phyloP scores from a whole-genome alignment of 148 eudicot species.

The Limonium bicolor region DNA sequence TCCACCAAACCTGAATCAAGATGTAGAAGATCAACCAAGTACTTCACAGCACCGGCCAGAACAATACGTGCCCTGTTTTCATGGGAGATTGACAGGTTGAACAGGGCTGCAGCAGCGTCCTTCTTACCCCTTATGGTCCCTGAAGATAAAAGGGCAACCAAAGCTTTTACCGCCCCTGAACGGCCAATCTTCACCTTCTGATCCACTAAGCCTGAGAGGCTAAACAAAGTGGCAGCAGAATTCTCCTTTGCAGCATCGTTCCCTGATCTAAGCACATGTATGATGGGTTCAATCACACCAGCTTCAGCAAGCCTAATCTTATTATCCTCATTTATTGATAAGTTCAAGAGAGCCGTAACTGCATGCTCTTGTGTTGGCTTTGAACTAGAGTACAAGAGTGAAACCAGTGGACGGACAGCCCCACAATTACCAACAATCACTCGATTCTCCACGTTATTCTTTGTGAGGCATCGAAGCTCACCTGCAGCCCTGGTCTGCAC shows the following conservation, averaged over 20 bases:
- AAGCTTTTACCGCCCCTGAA: slow-evolving; percentile 55
- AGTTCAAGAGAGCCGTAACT: slow-evolving; percentile 74
- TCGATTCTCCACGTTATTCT: slow-evolving; percentile 67
- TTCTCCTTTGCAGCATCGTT: slow-evolving; percentile 66
- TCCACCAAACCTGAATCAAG: slow-evolving; percentile 68
- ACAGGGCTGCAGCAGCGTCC: slow-evolving; percentile 85
- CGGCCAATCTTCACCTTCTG: slow-evolving; percentile 77
- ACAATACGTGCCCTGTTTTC: slow-evolving; percentile 86
- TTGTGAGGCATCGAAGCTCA: slow-evolving; percentile 64
- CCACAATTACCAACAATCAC: slow-evolving; percentile 43
- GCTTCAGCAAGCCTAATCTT: slow-evolving; percentile 55
- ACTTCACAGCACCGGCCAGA: slow-evolving; percentile 79
- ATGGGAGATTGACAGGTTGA: slow-evolving; percentile 77
- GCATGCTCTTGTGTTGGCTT: slow-evolving; percentile 75
- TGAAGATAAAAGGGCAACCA: slow-evolving; percentile 60
- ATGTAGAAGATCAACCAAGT: slow-evolving; percentile 54
- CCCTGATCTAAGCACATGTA: slow-evolving; percentile 60
- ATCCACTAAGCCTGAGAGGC: slow-evolving; percentile 64
- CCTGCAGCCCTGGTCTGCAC: slow-evolving; percentile 49
- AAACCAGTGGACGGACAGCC: slow-evolving; percentile 51
- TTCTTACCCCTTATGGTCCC: slow-evolving; percentile 84
- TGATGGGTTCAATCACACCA: slow-evolving; percentile 64
- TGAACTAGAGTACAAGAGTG: slow-evolving; percentile 38
- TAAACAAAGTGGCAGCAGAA: slow-evolving; percentile 80
- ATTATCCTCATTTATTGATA: slow-evolving; percentile 60